These are phyloP conservation scores for Coemansia sp. DNA, from an alignment of 192 early-diverging fungal genomes.

Conservation along the genomic window DNA sequence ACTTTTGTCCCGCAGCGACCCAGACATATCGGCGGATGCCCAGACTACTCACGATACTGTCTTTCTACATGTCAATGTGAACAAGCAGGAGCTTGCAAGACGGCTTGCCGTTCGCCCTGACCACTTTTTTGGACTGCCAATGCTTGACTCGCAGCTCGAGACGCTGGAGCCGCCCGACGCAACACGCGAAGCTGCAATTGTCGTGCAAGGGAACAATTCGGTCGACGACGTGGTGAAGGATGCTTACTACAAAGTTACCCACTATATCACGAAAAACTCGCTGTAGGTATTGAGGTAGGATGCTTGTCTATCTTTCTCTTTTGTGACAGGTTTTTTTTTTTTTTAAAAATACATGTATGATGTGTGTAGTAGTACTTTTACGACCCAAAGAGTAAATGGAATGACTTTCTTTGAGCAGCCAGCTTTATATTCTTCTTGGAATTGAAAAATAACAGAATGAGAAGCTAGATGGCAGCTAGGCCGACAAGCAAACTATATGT, in stretches of 20 bases:
- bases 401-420: too few species aligned
- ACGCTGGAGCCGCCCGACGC: constrained; percentile 58
- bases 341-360: too few species aligned
- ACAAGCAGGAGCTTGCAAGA: constrained; percentile 42
- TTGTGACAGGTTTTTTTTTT: too few species aligned
- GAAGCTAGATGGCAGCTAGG: too few species aligned
- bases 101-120: constrained; percentile 54
- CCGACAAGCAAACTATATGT: not conserved
- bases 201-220: constrained; percentile 24
- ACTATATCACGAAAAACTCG: constrained; percentile 17
- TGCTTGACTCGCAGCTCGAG: constrained; percentile 65
- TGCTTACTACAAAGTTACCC: constrained; percentile 9
- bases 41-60: constrained; percentile 33
- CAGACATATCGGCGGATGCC: constrained; percentile 14
- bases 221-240: constrained; percentile 22
- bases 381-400: too few species aligned
- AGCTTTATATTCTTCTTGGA: too few species aligned
- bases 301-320: too few species aligned
- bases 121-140: constrained; percentile 59
- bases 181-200: constrained; percentile 35
- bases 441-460: too few species aligned
- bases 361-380: too few species aligned
- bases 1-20: constrained; percentile 47
- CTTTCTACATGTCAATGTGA: constrained; percentile 64
- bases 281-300: not conserved